These are phyloP conservation scores for Apiospora saccharicola DNA, from an alignment of 2,329 filamentous ascomycete genomes.

Conservation along the genomic window DNA sequence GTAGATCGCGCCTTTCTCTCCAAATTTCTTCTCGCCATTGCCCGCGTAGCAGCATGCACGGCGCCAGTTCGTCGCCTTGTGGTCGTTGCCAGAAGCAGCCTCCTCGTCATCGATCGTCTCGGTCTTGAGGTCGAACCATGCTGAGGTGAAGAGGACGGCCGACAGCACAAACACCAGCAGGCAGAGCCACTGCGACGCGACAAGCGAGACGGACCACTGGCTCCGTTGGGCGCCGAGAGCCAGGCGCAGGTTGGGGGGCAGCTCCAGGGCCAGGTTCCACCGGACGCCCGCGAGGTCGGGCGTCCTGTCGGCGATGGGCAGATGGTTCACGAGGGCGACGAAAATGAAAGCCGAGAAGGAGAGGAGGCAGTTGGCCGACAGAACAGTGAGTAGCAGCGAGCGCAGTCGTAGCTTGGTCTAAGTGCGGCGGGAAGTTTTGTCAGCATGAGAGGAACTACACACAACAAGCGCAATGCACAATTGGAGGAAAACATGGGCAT, in stretches of 20 bases:
- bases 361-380: conserved; percentile 22
- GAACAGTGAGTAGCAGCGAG: conserved; percentile 12
- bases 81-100: too few relatives aligned
- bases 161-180: conserved; percentile 6
- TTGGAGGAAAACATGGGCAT: not conserved
- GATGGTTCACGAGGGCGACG: conserved; percentile 4
- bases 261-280: conserved; percentile 12
- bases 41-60: not conserved
- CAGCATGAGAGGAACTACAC: not conserved
- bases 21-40: not conserved
- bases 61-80: not conserved
- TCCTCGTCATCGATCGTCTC: conserved; percentile 4
- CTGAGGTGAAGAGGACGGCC: conserved; percentile 15
- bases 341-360: conserved; percentile 21
- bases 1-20: conserved; percentile 10
- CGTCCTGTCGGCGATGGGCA: conserved; percentile 12
- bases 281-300: conserved; percentile 1
- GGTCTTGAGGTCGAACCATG: conserved; percentile 16
- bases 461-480: not conserved
- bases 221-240: not conserved
- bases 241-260: not conserved
- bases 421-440: not conserved
- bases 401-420: conserved; percentile 16
- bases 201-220: conserved; percentile 3
- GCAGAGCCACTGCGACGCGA: conserved; percentile 19